Evolutionary conservation across 176 grass and related monocot genomes (phyloP).

Genomic region (Carex kokanica): DNA sequence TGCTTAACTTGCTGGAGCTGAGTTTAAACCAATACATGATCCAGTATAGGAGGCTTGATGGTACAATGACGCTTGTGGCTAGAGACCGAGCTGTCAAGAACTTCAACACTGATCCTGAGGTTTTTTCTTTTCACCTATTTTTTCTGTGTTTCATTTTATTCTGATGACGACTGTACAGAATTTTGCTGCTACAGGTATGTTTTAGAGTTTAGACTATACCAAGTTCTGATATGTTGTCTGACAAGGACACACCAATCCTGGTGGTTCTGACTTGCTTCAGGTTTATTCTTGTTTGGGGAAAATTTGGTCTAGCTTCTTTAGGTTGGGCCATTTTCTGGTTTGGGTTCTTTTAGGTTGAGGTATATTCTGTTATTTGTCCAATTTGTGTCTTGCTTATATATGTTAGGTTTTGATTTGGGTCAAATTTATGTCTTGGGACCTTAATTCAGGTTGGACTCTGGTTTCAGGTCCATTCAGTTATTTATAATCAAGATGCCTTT

Average conservation of each 20-base stretch:
- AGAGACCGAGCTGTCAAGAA: conserved; percentile 86
- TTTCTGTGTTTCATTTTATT: conserved; percentile 12
- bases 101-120: conserved; percentile 97
- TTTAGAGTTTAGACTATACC: not conserved
- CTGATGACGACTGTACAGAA: not conserved
- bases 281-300: not conserved
- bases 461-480: not conserved
- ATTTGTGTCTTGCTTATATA: not conserved
- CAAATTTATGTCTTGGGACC: not conserved
- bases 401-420: not conserved
- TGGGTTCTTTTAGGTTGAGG: not conserved
- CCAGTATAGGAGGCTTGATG: conserved; percentile 95
- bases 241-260: not conserved
- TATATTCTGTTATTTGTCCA: not conserved
- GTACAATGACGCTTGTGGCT: conserved; percentile 80
- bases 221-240: not conserved
- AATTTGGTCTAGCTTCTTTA: not conserved
- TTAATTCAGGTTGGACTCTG: not conserved
- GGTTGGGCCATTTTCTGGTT: not conserved
- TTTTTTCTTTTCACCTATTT: not conserved
- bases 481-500: not conserved
- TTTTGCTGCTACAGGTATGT: not conserved
- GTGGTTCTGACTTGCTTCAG: not conserved
- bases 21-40: conserved; percentile 71
- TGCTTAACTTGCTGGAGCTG: conserved; percentile 86